phyloP scores from a whole-genome alignment of 495 filamentous ascomycete species.

The Jackrogersella minutella region DNA sequence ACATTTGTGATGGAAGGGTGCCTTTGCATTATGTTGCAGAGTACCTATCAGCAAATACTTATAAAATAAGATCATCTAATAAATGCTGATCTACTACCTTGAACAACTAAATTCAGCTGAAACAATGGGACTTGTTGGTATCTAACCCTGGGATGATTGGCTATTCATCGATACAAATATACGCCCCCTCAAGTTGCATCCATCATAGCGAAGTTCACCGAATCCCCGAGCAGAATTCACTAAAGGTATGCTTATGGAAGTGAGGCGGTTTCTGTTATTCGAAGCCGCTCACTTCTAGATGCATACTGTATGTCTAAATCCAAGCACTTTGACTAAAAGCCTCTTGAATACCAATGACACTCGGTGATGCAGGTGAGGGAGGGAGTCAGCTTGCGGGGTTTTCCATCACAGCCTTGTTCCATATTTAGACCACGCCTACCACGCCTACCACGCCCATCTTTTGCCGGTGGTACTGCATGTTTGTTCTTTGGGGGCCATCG shows the following conservation, averaged over 20 bases:
- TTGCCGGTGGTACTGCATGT: background rate
- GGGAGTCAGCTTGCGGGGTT: background rate
- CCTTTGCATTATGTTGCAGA: background rate
- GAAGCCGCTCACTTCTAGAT: background rate
- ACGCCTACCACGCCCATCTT: too few species aligned
- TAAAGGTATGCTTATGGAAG: background rate
- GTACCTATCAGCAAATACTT: background rate
- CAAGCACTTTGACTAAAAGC: background rate
- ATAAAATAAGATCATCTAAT: background rate
- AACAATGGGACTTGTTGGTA: background rate
- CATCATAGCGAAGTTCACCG: background rate
- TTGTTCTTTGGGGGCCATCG: background rate
- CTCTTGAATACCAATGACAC: background rate
- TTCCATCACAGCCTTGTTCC: conserved; percentile 25
- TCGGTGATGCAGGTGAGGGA: background rate
- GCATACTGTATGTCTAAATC: background rate
- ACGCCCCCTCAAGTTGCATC: background rate
- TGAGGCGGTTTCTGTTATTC: background rate
- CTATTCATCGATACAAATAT: background rate
- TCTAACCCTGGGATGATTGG: background rate
- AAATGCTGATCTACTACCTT: background rate
- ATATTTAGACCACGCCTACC: conserved; percentile 31
- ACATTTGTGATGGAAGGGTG: conserved; percentile 2
- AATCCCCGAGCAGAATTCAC: background rate
- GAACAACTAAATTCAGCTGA: background rate